Evolutionary conservation across 2,329 filamentous ascomycete genomes (phyloP).

Genomic region (Penicillium sp.): DNA sequence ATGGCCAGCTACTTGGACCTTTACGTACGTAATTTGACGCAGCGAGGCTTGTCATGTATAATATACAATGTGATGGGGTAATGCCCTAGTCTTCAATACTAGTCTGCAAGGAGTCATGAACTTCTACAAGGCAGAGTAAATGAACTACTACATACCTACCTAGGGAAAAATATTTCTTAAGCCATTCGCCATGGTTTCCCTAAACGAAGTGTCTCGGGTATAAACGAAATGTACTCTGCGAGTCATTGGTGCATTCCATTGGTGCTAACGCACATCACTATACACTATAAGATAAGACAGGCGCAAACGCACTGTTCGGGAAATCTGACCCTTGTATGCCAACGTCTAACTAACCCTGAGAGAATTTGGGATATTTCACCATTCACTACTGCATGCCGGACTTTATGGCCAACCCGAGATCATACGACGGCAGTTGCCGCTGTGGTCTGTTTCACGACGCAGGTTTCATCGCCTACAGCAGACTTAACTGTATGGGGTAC

Average conservation of each 20-base stretch:
- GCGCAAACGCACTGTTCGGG: background rate
- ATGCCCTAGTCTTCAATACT: background rate
- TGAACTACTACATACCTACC: background rate
- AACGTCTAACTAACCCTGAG: background rate
- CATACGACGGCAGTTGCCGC: constrained; percentile 19
- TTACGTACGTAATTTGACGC: background rate
- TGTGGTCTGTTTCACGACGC: constrained; percentile 21
- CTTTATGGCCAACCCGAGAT: background rate
- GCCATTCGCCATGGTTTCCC: background rate
- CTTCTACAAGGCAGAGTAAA: background rate
- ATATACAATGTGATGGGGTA: background rate
- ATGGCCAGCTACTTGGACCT: background rate
- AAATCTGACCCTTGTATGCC: background rate
- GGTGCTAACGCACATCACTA: background rate
- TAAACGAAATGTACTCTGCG: background rate
- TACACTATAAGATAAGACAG: background rate
- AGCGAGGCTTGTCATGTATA: background rate
- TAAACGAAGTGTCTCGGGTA: background rate
- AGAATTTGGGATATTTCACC: background rate
- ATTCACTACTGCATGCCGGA: background rate
- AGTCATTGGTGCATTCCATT: background rate
- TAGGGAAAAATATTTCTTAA: background rate
- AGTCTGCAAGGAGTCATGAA: background rate
- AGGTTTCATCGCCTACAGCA: constrained; percentile 13
- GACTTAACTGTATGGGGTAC: constrained; percentile 17